Evolutionary conservation across 345 rosid species (phyloP).

Genomic region (Ailanthus altissimus): DNA sequence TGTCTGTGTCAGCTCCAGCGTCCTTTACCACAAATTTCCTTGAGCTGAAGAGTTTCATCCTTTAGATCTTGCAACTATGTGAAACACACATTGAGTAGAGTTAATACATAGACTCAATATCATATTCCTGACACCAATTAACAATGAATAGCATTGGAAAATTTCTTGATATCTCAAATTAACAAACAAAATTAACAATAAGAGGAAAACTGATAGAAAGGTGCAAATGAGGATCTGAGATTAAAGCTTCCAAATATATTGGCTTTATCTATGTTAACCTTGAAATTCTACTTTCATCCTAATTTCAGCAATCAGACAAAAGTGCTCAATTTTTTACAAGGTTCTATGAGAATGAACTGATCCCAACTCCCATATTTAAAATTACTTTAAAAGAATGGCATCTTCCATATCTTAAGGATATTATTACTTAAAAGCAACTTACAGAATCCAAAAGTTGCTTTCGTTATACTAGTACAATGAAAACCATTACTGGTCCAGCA

Average conservation of each 20-base stretch:
- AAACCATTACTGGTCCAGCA: background rate
- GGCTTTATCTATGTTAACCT: background rate
- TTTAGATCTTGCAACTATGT: constrained; percentile 56
- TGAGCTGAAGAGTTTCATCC: constrained; percentile 54
- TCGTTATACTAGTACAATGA: background rate
- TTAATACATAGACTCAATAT: constrained; percentile 1
- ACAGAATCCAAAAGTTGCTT: background rate
- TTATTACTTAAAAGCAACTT: background rate
- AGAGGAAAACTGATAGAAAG: background rate
- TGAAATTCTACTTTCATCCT: background rate
- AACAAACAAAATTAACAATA: background rate
- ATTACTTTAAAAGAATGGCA: background rate
- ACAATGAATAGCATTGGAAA: background rate
- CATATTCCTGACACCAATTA: background rate
- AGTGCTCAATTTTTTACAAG: background rate
- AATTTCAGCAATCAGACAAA: background rate
- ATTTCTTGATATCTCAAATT: background rate
- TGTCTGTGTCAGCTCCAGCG: constrained; percentile 26
- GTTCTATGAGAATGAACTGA: background rate
- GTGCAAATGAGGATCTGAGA: background rate
- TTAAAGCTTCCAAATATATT: background rate
- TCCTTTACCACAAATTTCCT: constrained; percentile 42
- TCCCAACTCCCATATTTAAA: background rate
- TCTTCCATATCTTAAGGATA: background rate
- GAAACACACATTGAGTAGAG: background rate